These are phyloP conservation scores for Magnusiomyces magnusii DNA, from an alignment of 1,139 yeast genomes.

Conservation along the genomic window DNA sequence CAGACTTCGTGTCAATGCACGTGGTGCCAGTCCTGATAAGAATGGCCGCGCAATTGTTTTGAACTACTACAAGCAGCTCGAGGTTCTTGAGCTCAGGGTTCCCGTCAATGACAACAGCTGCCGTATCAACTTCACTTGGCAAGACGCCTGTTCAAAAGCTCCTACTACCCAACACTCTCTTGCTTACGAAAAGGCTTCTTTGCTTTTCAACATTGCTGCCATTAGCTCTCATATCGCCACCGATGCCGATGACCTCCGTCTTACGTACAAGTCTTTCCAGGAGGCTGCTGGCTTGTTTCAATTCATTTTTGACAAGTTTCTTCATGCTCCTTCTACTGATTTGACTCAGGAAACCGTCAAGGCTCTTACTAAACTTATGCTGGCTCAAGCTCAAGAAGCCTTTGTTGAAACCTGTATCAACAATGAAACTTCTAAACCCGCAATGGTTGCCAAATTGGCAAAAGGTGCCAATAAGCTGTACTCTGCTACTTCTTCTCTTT, in stretches of 20 bases:
- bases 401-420: slow-evolving; percentile 59
- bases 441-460: slow-evolving; percentile 67
- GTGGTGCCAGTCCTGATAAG: slow-evolving; percentile 40
- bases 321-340: slow-evolving; percentile 86
- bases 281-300: slow-evolving; percentile 74
- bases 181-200: slow-evolving; percentile 86
- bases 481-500: slow-evolving; percentile 43
- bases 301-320: slow-evolving; percentile 69
- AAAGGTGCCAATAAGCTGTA: slow-evolving; percentile 52
- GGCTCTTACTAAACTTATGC: slow-evolving; percentile 55
- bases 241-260: slow-evolving; percentile 46
- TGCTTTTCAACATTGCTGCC: slow-evolving; percentile 68
- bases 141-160: slow-evolving; percentile 54
- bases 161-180: slow-evolving; percentile 56
- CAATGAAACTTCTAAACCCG: slow-evolving; percentile 38
- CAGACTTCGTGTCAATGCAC: slow-evolving; percentile 53
- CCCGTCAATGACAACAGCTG: slow-evolving; percentile 56
- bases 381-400: slow-evolving; percentile 87
- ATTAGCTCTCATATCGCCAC: slow-evolving; percentile 44
- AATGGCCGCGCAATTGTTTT: slow-evolving; percentile 47
- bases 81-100: slow-evolving; percentile 66
- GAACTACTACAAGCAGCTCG: slow-evolving; percentile 75
- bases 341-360: slow-evolving; percentile 60
- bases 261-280: slow-evolving; percentile 56
- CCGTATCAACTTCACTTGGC: slow-evolving; percentile 68